Evolutionary conservation across 352 stramenopile species (phyloP), one percentile per base, ranked within the genome.

Genomic region (Aphanomyces euteiches): DNA sequence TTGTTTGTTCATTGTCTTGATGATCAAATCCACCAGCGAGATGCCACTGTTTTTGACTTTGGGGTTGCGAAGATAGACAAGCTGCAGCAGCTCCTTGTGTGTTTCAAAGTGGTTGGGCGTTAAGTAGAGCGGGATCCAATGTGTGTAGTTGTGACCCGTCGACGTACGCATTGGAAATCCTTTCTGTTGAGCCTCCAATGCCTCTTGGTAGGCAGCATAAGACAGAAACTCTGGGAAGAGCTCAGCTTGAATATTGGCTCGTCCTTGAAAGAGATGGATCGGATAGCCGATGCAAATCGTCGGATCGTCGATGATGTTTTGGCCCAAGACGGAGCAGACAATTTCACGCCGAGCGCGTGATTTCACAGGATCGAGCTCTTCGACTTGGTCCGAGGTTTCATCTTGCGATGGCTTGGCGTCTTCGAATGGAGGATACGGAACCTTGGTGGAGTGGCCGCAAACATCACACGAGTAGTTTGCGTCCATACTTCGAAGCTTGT

Each of bases 241-340:
- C 12, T 38, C 37, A 7, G 40, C 37, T 8, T 36, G 10, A 13
- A 54, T 1, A 1, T 7, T 54, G 57, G 13, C 13, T 7, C n/a
- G 47, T 7, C 10, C 47, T 37, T 38, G 5, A 1, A 1, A 7
- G 21, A 67, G 19, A 8, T 36, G 41, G 12, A 67, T 15, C 19
- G 59, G 59, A 36, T 67, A 67, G 19, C 59, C 59, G 17, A 67
- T 8, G n/a, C 57, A 66, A n/a, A 66, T n/a, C n/a, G n/a, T 38
- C 7, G 19, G 17, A 36, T 67, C 19, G n/a, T 67, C 59, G 21
- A 67, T 19, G n/a, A 67, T 36, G 59, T 7, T 60, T 13, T 58
- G 8, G 7, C n/a, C 19, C 59, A 7, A 15, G 2, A 67, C 37
- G 7, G 19, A 10, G 56, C 59, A 67, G 10, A 57, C 41, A 13